These are phyloP conservation scores for Clathrospora elynae DNA, from an alignment of 2,329 filamentous ascomycete genomes.

Conservation along the genomic window DNA sequence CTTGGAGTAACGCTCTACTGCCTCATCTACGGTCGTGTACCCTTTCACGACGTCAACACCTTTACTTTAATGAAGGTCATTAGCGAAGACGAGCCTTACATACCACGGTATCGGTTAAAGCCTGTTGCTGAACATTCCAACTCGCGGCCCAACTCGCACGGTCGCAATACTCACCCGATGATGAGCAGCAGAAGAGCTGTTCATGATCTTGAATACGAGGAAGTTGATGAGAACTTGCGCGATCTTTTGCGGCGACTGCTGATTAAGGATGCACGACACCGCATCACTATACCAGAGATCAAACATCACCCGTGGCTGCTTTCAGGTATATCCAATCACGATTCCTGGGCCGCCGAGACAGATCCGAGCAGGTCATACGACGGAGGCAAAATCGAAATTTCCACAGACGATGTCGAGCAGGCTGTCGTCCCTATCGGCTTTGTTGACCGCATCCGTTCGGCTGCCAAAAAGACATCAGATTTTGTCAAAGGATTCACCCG, in stretches of 20 bases:
- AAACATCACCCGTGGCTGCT: constrained; percentile 94
- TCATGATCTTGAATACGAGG: constrained; percentile 81
- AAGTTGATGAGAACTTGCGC: constrained; percentile 77
- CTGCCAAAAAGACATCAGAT: constrained; percentile 56
- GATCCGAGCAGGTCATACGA: constrained; percentile 79
- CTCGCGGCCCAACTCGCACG: constrained; percentile 54
- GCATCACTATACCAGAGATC: constrained; percentile 88
- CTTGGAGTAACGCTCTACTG: constrained; percentile 95
- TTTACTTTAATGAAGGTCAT: constrained; percentile 92
- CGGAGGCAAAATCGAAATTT: constrained; percentile 87
- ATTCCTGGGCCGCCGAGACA: constrained; percentile 90
- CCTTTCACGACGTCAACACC: constrained; percentile 89
- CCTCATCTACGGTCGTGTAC: constrained; percentile 89
- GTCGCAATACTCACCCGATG: constrained; percentile 57
- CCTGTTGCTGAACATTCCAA: constrained; percentile 62
- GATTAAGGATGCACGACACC: constrained; percentile 84
- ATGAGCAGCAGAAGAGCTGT: constrained; percentile 73
- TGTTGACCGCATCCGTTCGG: constrained; percentile 81
- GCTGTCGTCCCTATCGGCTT: constrained; percentile 90
- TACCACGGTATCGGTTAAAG: constrained; percentile 79
- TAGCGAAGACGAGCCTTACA: constrained; percentile 88
- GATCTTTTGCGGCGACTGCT: constrained; percentile 82
- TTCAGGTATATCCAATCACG: constrained; percentile 73
- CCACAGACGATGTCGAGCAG: constrained; percentile 86
- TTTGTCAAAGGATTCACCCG: constrained; percentile 37